Evolutionary conservation across 208 protist species (phyloP).

Genomic region (Trypanosoma congolense): DNA sequence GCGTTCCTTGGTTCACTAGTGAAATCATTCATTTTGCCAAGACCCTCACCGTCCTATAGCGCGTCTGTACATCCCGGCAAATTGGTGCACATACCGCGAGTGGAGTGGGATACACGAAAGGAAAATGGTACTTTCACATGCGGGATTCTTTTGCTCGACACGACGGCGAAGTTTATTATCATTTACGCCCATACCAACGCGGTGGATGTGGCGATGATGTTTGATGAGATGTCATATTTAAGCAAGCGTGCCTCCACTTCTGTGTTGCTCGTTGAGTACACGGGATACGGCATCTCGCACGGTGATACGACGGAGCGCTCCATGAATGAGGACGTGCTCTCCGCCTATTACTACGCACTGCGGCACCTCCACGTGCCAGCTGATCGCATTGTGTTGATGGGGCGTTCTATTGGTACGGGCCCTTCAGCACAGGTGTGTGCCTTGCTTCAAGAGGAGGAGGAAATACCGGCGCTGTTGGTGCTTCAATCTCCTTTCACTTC

Average conservation of each 20-base stretch:
- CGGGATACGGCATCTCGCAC: slow-evolving; percentile 67
- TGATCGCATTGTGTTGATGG: slow-evolving; percentile 61
- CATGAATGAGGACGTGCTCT: slow-evolving; percentile 59
- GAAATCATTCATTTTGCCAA: slow-evolving; percentile 70
- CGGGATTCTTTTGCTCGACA: slow-evolving; percentile 45
- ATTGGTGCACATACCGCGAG: slow-evolving; percentile 58
- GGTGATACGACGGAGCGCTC: slow-evolving; percentile 48
- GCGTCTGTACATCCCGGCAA: slow-evolving; percentile 33
- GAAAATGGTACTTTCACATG: slow-evolving; percentile 63
- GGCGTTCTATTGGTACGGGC: slow-evolving; percentile 73
- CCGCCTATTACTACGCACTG: slow-evolving; percentile 60
- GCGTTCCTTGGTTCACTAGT: slow-evolving; percentile 57
- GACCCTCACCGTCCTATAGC: slow-evolving; percentile 59
- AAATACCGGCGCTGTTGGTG: slow-evolving; percentile 49
- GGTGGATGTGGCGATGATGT: slow-evolving; percentile 76
- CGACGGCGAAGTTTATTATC: slow-evolving; percentile 50
- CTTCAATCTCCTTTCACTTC: slow-evolving; percentile 75
- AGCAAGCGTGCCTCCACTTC: slow-evolving; percentile 43
- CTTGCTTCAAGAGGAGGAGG: slow-evolving; percentile 21
- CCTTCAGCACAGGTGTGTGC: slow-evolving; percentile 49
- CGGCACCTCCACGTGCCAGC: slow-evolving; percentile 49
- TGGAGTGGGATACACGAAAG: slow-evolving; percentile 34
- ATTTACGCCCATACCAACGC: slow-evolving; percentile 85
- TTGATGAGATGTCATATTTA: slow-evolving; percentile 61
- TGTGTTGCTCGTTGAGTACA: slow-evolving; percentile 77